These are phyloP conservation scores for Phytophthora hibernalis DNA, from an alignment of 352 stramenopile species.

Conservation along the genomic window DNA sequence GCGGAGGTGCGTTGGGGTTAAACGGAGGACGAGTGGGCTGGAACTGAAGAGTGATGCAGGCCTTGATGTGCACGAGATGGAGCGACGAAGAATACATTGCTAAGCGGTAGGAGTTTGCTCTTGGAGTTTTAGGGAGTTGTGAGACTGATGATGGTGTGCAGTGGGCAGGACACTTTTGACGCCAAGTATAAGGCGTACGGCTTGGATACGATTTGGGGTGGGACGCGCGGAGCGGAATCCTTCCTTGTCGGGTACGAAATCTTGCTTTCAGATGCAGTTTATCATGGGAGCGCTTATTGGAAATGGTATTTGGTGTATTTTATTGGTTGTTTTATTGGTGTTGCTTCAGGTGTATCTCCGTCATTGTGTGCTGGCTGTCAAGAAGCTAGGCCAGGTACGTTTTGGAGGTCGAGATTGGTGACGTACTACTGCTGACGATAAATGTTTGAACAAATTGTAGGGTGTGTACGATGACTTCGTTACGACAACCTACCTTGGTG, in stretches of 20 bases:
- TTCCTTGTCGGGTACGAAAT: conserved; percentile 77
- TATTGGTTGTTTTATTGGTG: conserved; percentile 9
- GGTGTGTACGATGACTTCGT: conserved; percentile 86
- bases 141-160: conserved; percentile 27
- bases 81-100: conserved; percentile 90
- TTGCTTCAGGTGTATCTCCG: conserved; percentile 86
- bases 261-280: not conserved
- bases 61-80: conserved; percentile 88
- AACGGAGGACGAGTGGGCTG: not conserved
- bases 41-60: conserved; percentile 27
- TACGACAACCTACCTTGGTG: conserved; percentile 90
- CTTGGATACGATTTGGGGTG: conserved; percentile 94
- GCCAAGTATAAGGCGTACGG: conserved; percentile 86
- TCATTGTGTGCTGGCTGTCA: conserved; percentile 91
- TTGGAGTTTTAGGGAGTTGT: not conserved
- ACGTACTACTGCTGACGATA: not conserved
- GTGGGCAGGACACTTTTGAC: conserved; percentile 84
- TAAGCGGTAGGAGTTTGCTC: conserved; percentile 32
- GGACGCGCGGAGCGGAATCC: conserved; percentile 78
- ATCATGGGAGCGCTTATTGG: not conserved
- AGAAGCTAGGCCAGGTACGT: conserved; percentile 72
- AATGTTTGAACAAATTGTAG: conserved; percentile 23
- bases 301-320: too few species aligned
- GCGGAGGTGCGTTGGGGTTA: conserved; percentile 29
- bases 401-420: not conserved